phyloP scores from a whole-genome alignment of 192 early-diverging fungal species.

The Mortierella antarctica region DNA sequence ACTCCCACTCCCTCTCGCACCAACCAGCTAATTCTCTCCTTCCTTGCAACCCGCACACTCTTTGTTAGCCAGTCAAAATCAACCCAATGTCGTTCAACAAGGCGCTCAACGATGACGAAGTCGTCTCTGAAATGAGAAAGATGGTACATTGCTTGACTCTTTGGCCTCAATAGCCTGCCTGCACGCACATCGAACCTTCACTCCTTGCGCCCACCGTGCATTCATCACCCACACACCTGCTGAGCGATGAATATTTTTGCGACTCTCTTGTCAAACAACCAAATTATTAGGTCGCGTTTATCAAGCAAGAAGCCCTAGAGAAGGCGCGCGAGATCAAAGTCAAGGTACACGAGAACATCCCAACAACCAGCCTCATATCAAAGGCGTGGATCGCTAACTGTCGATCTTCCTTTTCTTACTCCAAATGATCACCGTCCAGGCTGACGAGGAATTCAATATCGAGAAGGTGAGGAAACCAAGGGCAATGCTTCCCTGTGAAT shows the following conservation, averaged over 20 bases:
- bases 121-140: constrained; percentile 97
- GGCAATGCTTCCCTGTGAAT: background rate
- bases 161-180: too few relatives aligned
- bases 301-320: constrained; percentile 98
- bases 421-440: constrained; percentile 56
- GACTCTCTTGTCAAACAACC: background rate
- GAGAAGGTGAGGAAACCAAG: constrained; percentile 76
- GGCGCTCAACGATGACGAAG: constrained; percentile 95
- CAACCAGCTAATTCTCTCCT: background rate
- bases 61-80: constrained; percentile 2
- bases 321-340: constrained; percentile 99
- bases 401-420: background rate
- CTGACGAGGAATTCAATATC: constrained; percentile 99
- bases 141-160: constrained; percentile 74
- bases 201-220: too few relatives aligned
- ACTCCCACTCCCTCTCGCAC: background rate
- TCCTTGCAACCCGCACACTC: background rate
- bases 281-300: constrained; percentile 92
- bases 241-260: background rate
- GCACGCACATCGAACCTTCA: too few relatives aligned
- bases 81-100: constrained; percentile 60
- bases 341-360: constrained; percentile 62
- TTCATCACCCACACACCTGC: background rate
- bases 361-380: background rate
- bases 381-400: background rate